Evolutionary conservation across 768 basidiomycete genomes (phyloP), one percentile per base, ranked within the genome.

Genomic region (Pluteus cervinus): DNA sequence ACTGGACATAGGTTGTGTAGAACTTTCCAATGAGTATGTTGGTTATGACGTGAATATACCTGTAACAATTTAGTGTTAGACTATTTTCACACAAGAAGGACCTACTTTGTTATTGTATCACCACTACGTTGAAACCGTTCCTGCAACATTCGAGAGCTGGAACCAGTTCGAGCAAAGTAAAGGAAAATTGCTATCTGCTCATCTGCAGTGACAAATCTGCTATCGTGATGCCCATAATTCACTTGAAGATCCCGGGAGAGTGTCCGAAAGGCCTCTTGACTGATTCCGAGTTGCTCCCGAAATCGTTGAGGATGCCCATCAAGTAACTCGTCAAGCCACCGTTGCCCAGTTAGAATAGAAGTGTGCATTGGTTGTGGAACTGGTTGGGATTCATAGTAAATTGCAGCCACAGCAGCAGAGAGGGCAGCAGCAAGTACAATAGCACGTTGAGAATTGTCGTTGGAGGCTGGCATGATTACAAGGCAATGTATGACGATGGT

Each of bases 111-210:
- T 8, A 63, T 58, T 0, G 59, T 63, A 18, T 58, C 55, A 7
- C 49, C 51, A 37, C 56, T 57, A 4, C 53, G 20, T 34, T 61
- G 61, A 33, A 63, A 59, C 1, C 47, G 43, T 33, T 60, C 57
- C 29, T 48, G 48, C 4, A 56, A 36, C 12, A 51, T 41, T 4
- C 50, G 37, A 15, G 45, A 53, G 4, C 43, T 43, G n/a, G 40
- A n/a, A 7, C 53, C 54, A 24, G 42, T 54, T 6, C 47, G 29
- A 16, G 44, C 37, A 20, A 47, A 31, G 26, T 51, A 41, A 2
- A 63, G 43, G 33, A 57, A 62, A 5, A 58, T 57, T 0, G 47
- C 54, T 2, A 62, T 41, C 30, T 63, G 56, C 36, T 63, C 61
- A 29, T 57, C 40, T 0, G 53, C 45, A 2, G 48, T 25, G 15